Evolutionary conservation across 345 rosid species (phyloP).

Genomic region (Linum usitatissimum): DNA sequence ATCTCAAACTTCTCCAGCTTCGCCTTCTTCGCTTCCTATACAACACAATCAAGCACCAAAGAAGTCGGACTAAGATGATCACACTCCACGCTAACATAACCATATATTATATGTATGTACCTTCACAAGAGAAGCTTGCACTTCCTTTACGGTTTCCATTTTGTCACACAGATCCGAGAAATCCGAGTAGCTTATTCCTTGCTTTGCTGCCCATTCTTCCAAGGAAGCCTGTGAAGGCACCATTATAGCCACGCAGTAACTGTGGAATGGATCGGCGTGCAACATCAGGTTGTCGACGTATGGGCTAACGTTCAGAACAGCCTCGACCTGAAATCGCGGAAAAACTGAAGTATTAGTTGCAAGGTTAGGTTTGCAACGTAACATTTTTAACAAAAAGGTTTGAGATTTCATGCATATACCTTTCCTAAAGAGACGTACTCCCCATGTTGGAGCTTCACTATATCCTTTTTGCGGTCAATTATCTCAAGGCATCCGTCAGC

Average conservation of each 20-base stretch:
- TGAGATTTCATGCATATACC: conserved; percentile 26
- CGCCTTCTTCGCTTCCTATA: conserved; percentile 64
- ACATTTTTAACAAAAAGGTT: background rate
- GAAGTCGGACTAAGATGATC: background rate
- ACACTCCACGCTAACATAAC: background rate
- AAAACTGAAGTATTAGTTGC: conserved; percentile 11
- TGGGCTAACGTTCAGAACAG: conserved; percentile 58
- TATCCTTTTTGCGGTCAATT: conserved; percentile 90
- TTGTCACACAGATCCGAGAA: conserved; percentile 56
- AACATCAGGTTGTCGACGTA: conserved; percentile 79
- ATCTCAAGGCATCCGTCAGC: conserved; percentile 97
- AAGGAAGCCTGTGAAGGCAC: conserved; percentile 55
- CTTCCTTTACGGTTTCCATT: conserved; percentile 57
- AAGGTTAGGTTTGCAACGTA: background rate
- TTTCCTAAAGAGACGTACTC: conserved; percentile 97
- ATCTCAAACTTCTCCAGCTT: conserved; percentile 82
- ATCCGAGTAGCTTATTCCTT: conserved; percentile 36
- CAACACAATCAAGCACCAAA: background rate
- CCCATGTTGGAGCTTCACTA: conserved; percentile 96
- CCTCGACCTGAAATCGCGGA: conserved; percentile 56
- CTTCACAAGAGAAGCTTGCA: conserved; percentile 68
- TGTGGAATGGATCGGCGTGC: conserved; percentile 90
- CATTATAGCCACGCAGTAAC: conserved; percentile 84
- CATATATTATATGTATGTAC: conserved; percentile 21
- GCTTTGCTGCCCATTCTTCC: conserved; percentile 75